phyloP scores from a whole-genome alignment of 164 flowering plant genomes.

The Piper longum region DNA sequence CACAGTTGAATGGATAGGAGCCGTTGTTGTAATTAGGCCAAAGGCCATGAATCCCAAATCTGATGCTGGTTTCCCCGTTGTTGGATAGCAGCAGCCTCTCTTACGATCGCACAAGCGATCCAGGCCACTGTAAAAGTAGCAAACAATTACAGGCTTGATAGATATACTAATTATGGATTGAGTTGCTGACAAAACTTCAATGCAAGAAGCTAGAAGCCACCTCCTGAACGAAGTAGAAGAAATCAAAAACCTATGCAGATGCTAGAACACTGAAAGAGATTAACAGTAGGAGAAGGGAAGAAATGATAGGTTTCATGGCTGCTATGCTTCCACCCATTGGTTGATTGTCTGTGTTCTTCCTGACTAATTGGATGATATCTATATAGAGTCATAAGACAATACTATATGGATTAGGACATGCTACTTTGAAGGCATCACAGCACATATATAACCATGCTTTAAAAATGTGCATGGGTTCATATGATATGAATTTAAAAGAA shows the following conservation, averaged over 20 bases:
- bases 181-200: background rate
- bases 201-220: conserved; percentile 8
- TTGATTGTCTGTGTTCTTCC: no score
- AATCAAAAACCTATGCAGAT: conserved; percentile 34
- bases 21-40: conserved; percentile 28
- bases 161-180: background rate
- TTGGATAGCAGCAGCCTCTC: conserved; percentile 25
- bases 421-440: no score
- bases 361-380: no score
- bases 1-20: conserved; percentile 19
- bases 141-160: background rate
- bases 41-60: conserved; percentile 33
- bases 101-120: conserved; percentile 21
- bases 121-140: conserved; percentile 20
- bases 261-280: conserved; percentile 5
- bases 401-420: no score
- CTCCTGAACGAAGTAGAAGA: conserved; percentile 65
- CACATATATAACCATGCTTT: no score
- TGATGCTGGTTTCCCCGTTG: conserved; percentile 26
- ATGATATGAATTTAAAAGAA: no score
- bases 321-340: no score
- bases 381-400: no score
- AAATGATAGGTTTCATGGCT: background rate
- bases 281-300: conserved; percentile 4
- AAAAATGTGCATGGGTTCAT: no score